A percentile compares a stretch with the other conserved stretches of the same genome.
Conservation (phyloP, 2,329 filamentous ascomycete genomes). For the Zasmidium citrigriseum region DNA sequence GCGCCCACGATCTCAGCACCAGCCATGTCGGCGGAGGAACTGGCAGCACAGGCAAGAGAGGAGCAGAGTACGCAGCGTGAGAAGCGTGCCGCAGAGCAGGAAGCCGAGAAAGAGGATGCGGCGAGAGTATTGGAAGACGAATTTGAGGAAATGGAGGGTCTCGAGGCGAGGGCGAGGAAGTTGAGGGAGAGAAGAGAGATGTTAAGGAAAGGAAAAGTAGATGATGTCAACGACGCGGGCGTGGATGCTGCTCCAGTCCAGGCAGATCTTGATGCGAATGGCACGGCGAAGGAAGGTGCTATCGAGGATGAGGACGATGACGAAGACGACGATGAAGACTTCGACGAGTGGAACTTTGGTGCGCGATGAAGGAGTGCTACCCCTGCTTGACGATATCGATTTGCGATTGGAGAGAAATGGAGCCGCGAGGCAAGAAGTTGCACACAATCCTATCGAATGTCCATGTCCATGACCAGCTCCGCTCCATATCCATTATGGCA, state of each 20-base stretch:
- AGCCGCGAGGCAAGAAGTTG: too few species aligned
- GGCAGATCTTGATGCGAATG: background rate
- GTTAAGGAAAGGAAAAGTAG: slow-evolving; percentile 29
- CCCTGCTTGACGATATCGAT: background rate
- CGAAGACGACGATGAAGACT: slow-evolving; percentile 20
- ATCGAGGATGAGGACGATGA: slow-evolving; percentile 15
- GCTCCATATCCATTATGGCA: too few species aligned
- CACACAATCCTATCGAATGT: too few species aligned
- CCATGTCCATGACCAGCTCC: too few species aligned
- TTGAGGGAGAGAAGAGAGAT: slow-evolving; percentile 49
- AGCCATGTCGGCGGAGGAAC: slow-evolving; percentile 48
- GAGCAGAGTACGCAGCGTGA: slow-evolving; percentile 46
- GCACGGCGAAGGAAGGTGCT: background rate
- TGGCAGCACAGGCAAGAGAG: slow-evolving; percentile 48
- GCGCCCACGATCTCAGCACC: slow-evolving; percentile 47
- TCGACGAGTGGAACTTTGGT: slow-evolving; percentile 18
- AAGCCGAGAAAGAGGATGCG: slow-evolving; percentile 52
- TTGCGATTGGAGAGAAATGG: too few species aligned
- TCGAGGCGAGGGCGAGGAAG: slow-evolving; percentile 48
- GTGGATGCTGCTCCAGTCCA: too few species aligned
- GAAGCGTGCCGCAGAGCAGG: slow-evolving; percentile 46
- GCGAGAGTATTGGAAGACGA: slow-evolving; percentile 47
- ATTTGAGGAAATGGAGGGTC: slow-evolving; percentile 52
- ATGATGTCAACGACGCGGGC: background rate
- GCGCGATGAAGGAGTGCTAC: slow-evolving; percentile 1